A percentile compares a stretch with the other conserved stretches of the same genome.
phyloP scores from a whole-genome alignment of 2,329 filamentous ascomycete genomes.

The Cercospora sojina region DNA sequence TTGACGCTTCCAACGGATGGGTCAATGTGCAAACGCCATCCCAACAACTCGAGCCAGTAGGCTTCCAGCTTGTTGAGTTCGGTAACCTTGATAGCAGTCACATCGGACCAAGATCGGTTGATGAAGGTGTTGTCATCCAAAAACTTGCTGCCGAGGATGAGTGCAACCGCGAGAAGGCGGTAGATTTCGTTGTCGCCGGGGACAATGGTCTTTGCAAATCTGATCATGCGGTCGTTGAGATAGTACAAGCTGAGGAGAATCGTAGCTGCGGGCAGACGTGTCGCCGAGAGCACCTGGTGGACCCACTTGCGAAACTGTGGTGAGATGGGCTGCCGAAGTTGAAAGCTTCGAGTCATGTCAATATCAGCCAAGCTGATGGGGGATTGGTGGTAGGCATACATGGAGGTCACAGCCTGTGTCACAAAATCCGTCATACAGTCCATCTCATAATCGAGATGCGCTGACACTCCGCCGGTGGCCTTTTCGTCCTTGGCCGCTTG shows the following conservation, averaged over 20 bases:
- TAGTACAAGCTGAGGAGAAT: conserved; percentile 91
- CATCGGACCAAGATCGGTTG: conserved; percentile 94
- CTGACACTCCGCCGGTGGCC: conserved; percentile 80
- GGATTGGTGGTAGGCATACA: conserved; percentile 61
- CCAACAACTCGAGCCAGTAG: conserved; percentile 80
- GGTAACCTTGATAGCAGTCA: conserved; percentile 80
- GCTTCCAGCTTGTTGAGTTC: conserved; percentile 85
- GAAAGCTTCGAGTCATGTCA: conserved; percentile 64
- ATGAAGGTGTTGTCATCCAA: conserved; percentile 97
- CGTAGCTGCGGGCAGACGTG: conserved; percentile 83
- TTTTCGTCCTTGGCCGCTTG: conserved; percentile 59
- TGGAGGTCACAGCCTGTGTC: conserved; percentile 78
- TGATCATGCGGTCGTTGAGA: conserved; percentile 70
- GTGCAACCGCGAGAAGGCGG: conserved; percentile 78
- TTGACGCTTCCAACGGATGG: conserved; percentile 44
- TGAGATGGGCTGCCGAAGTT: conserved; percentile 61
- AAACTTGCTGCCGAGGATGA: conserved; percentile 91
- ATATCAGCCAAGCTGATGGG: conserved; percentile 60
- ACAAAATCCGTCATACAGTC: conserved; percentile 95
- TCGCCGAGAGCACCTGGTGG: conserved; percentile 84
- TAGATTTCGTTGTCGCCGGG: conserved; percentile 70
- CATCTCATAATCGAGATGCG: conserved; percentile 95
- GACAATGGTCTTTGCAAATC: conserved; percentile 32
- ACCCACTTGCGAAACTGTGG: conserved; percentile 88
- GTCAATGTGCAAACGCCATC: conserved; percentile 84